Conservation (phyloP, 345 rosid species). For the Fremontodendron californicum region DNA sequence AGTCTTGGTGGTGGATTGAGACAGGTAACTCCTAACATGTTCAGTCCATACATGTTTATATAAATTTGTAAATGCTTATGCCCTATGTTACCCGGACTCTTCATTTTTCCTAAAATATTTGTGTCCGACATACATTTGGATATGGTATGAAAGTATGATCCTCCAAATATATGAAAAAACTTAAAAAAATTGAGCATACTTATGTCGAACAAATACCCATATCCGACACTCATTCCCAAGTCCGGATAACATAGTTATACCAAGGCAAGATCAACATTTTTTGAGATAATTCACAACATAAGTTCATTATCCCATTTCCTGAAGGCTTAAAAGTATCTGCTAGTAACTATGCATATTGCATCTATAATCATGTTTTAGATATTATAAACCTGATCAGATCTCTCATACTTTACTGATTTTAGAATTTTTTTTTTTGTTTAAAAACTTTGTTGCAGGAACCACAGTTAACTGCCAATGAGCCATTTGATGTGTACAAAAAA, state of each 20-base stretch:
- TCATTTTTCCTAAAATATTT: no score
- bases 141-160: no score
- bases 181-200: no score
- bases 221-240: no score
- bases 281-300: no score
- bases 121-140: no score
- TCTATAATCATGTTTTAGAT: neutral
- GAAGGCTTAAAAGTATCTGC: neutral
- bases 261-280: no score
- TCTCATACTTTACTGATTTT: conserved; percentile 4
- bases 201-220: no score
- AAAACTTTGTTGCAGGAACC: conserved; percentile 67
- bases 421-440: conserved; percentile 3
- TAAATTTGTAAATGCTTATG: neutral
- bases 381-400: neutral
- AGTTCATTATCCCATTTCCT: neutral
- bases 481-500: conserved; percentile 57
- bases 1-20: conserved; percentile 31
- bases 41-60: neutral
- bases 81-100: no score
- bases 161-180: no score
- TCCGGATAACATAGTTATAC: neutral
- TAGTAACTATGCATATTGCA: neutral
- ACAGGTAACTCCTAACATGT: conserved; percentile 33
- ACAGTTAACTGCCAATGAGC: conserved; percentile 57